A percentile compares a stretch with the other conserved stretches of the same genome.
phyloP scores from a whole-genome alignment of 73 alveolate species.

The Paramecium caudatum region DNA sequence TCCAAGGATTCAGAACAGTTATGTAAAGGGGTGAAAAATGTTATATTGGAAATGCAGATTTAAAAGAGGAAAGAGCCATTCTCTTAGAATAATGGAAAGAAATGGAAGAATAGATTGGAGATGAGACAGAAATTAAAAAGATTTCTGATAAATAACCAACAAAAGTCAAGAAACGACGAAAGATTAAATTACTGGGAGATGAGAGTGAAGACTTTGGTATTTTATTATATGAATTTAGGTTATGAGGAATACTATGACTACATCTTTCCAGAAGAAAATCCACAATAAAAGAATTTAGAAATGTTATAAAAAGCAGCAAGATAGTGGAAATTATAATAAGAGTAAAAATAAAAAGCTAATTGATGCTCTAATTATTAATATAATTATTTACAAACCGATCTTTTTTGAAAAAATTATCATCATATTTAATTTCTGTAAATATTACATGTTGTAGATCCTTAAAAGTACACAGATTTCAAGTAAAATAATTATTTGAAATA shows the following conservation, averaged over 20 bases:
- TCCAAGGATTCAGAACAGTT: constrained; percentile 76
- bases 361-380: not conserved
- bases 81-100: constrained; percentile 87
- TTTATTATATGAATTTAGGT: constrained; percentile 65
- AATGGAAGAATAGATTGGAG: constrained; percentile 84
- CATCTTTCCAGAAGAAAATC: constrained; percentile 93
- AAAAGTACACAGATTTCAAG: no score
- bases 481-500: no score
- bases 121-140: constrained; percentile 72
- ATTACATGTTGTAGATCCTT: no score
- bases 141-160: constrained; percentile 84
- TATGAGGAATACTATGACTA: constrained; percentile 93
- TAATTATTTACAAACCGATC: no score
- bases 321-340: constrained; percentile 40
- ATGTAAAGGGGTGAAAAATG: constrained; percentile 80
- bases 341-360: not conserved
- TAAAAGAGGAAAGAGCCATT: constrained; percentile 90
- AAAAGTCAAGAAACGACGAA: constrained; percentile 88
- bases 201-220: constrained; percentile 86
- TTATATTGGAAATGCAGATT: constrained; percentile 82
- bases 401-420: no score
- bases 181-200: constrained; percentile 77
- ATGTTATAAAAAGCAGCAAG: constrained; percentile 27
- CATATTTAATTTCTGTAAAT: no score
- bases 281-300: constrained; percentile 40